Evolutionary conservation across 192 early-diverging fungal species (phyloP), one percentile per base, ranked within the genome.

Genomic region (Gaertneriomyces sp.): DNA sequence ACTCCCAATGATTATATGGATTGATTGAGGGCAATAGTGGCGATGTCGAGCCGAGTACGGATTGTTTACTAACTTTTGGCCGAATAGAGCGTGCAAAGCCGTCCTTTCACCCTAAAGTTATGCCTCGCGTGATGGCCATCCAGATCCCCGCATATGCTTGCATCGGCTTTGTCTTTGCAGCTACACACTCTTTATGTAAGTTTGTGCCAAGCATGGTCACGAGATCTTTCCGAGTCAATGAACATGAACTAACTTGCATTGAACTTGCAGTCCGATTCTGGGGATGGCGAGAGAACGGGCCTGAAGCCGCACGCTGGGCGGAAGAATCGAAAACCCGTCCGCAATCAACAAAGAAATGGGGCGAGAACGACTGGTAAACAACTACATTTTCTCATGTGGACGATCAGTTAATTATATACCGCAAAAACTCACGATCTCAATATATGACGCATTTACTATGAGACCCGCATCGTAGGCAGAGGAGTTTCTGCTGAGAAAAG

Each of bases 271-370:
- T 88, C 47, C 85, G 95, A 68, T 98, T 98, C 82, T 94, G 88
- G 88, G 95, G 95, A 39, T 89, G 88, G 79, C 76, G 73, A 20
- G 95, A 98, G 75, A 98, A 98, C 75, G 75, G 74, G 45, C 76
- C 81, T 45, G 95, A 98, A 75, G 85, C 85, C 41, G 81, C 75
- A 57, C 70, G 72, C 39, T 84, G 73, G 72, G 69, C 64, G 42
- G 59, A 49, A 4, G 79, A 81, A 56, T 72, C 68, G 33, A 25
- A 62, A 6, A 33, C 58, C 10, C 71, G 74, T 58, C 66, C 66
- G 8, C 12, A 68, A 45, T 25, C 58, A 42, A 49, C 14, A 41
- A 63, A 64, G 53, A 69, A 59, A 20, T 70, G 71, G 70, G 58
- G 70, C 44, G 69, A 72, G 44, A 68, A 68, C 56, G 69, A 71